Evolutionary conservation across 1,284 basidiomycete genomes (phyloP), one percentile per base, ranked within the genome.

Genomic region (Ganoderma resinaceum): DNA sequence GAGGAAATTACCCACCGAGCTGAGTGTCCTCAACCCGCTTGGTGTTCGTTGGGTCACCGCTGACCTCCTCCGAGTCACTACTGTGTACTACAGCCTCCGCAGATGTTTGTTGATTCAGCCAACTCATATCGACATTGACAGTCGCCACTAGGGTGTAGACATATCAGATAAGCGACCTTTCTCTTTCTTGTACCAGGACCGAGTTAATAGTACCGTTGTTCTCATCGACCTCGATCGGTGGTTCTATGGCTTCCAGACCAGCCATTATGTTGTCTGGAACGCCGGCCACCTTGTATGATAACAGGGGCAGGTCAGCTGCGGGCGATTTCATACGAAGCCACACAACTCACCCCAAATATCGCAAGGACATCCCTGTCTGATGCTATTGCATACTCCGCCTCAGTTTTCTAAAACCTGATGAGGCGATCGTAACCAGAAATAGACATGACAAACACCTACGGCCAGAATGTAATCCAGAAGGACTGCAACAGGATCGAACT

Each of bases 401-500:
- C 38, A 20, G 53, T 58, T 37, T 58, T 31, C 63, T 64, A n/a
- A 2, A 18, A 42, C 8, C 2, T 12, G 16, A 5, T 42, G 1
- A 42, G 40, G 2, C 16, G 40, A 42, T 20, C 16, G 3, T 5
- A 42, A 18, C 20, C 40, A 12, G 40, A 18, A 42, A 18, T 20
- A 12, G 16, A 42, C 14, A 42, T 18, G 16, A 42, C 40, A 18
- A 42, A 4, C 12, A 57, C 70, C 5, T 26, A 67, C 70, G 38
- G 23, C 63, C 0, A 71, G 42, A 12, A 71, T 71, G 35, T 68
- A 69, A 31, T 71, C 70, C 12, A 71, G 40, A 16, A 71, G 40
- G 7, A 20, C 23, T 1, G 60, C 58, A 6, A 71, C 70, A 2
- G 70, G 70, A 33, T 71, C 61, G 57, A 63, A 61, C n/a, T n/a